Conservation (phyloP, 192 early-diverging fungal species). For the Linnemannia exigua region DNA sequence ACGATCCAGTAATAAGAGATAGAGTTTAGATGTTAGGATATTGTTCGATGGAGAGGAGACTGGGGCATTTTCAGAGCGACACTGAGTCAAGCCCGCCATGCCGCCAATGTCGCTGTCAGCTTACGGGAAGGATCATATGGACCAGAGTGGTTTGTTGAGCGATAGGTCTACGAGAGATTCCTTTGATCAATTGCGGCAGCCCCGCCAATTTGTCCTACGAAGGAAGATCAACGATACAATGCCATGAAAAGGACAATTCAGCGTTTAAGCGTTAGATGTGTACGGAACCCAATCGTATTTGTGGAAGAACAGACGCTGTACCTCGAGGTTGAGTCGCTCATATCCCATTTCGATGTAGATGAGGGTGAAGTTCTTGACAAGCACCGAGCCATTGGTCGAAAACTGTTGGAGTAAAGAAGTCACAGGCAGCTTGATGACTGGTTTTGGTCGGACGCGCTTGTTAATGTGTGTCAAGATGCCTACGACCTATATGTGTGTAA, state of each 20-base stretch:
- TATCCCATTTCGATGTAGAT: slow-evolving; percentile 91
- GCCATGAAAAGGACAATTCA: too few species aligned
- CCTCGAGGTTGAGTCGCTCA: slow-evolving; percentile 60
- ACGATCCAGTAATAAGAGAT: neutral
- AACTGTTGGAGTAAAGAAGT: slow-evolving; percentile 75
- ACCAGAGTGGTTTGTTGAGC: slow-evolving; percentile 74
- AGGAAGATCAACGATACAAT: neutral
- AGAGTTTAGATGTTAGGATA: neutral
- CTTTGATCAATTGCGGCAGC: slow-evolving; percentile 74
- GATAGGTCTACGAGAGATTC: slow-evolving; percentile 67
- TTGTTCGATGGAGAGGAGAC: neutral
- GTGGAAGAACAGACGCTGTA: slow-evolving; percentile 21
- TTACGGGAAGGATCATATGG: slow-evolving; percentile 77
- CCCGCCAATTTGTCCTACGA: slow-evolving; percentile 48
- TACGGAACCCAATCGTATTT: neutral
- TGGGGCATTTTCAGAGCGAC: too few species aligned
- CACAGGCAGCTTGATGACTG: slow-evolving; percentile 72
- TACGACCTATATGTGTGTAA: slow-evolving; percentile 69
- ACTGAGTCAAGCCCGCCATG: neutral
- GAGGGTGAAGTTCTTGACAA: slow-evolving; percentile 85
- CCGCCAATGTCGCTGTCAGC: neutral
- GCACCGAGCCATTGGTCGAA: slow-evolving; percentile 53
- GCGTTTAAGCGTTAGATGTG: neutral
- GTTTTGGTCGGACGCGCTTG: slow-evolving; percentile 80
- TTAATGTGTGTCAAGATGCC: slow-evolving; percentile 86